These are phyloP conservation scores for Aspergillus neoniger DNA, from an alignment of 2,329 filamentous ascomycete genomes.

Conservation along the genomic window DNA sequence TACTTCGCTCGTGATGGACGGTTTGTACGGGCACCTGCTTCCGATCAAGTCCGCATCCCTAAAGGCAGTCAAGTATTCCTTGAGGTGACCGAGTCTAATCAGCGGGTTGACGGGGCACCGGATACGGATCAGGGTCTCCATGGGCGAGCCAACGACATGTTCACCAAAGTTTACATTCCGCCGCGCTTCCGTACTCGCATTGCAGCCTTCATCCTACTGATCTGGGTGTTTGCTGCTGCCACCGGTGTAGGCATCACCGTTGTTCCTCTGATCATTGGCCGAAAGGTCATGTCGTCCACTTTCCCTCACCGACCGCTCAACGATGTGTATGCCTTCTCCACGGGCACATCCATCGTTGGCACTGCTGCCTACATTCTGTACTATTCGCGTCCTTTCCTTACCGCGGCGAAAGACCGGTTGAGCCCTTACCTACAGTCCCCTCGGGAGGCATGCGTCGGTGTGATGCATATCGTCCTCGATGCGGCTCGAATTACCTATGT, in stretches of 20 bases:
- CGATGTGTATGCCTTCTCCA: slow-evolving; percentile 93
- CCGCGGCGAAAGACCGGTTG: slow-evolving; percentile 26
- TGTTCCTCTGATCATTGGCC: slow-evolving; percentile 80
- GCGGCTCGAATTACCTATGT: slow-evolving; percentile 68
- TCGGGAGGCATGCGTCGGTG: slow-evolving; percentile 27
- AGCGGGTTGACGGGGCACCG: slow-evolving; percentile 62
- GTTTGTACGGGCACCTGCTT: slow-evolving; percentile 90
- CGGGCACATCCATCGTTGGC: slow-evolving; percentile 81
- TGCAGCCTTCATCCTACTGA: slow-evolving; percentile 79
- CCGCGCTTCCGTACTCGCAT: slow-evolving; percentile 80
- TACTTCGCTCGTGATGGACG: slow-evolving; percentile 70
- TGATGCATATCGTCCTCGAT: slow-evolving; percentile 29
- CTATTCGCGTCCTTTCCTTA: slow-evolving; percentile 43
- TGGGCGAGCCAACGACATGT: slow-evolving; percentile 61
- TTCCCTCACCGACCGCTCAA: slow-evolving; percentile 77
- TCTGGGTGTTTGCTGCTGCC: slow-evolving; percentile 90
- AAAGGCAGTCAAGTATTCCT: slow-evolving; percentile 82
- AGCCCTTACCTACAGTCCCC: slow-evolving; percentile 35
- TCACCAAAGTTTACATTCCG: slow-evolving; percentile 76
- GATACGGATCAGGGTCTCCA: slow-evolving; percentile 60
- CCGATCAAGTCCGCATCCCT: slow-evolving; percentile 90
- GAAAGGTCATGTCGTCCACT: slow-evolving; percentile 71
- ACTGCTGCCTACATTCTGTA: slow-evolving; percentile 63
- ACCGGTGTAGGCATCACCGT: slow-evolving; percentile 86
- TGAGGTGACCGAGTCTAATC: slow-evolving; percentile 68